Conservation (phyloP, 495 filamentous ascomycete genomes). For the Penicillium diatomitis region DNA sequence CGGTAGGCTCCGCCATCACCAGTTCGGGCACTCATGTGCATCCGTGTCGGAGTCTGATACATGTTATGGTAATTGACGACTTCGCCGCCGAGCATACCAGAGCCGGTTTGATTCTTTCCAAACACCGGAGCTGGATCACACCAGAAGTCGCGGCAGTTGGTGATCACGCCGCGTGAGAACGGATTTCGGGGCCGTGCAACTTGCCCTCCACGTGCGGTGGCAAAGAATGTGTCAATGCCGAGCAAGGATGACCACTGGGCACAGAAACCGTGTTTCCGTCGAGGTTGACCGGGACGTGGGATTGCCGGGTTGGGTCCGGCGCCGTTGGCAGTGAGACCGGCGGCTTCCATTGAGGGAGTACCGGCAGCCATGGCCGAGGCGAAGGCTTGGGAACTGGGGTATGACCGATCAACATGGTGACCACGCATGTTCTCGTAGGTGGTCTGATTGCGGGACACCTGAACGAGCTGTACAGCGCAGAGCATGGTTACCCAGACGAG, state of each 20-base stretch:
- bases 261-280: constrained; percentile 50
- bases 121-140: constrained; percentile 80
- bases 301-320: constrained; percentile 41
- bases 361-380: constrained; percentile 72
- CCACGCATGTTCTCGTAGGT: constrained; percentile 93
- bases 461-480: constrained; percentile 80
- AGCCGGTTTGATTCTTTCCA: constrained; percentile 60
- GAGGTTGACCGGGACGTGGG: constrained; percentile 33
- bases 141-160: constrained; percentile 96
- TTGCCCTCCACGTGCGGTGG: constrained; percentile 55
- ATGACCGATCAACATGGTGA: constrained; percentile 43
- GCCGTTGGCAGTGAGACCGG: constrained; percentile 52
- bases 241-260: constrained; percentile 74
- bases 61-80: constrained; percentile 77
- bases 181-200: constrained; percentile 57
- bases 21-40: constrained; percentile 35
- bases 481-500: constrained; percentile 94
- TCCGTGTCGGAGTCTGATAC: constrained; percentile 73
- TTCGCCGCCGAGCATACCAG: constrained; percentile 68
- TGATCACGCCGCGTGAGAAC: constrained; percentile 69
- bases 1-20: constrained; percentile 22
- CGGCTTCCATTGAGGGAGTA: constrained; percentile 54
- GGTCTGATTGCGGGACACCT: constrained; percentile 83
- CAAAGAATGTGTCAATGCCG: constrained; percentile 86
- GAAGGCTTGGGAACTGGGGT: constrained; percentile 53